A percentile compares a stretch with the other conserved stretches of the same genome.
These are phyloP conservation scores for Phytophthora ohioensis DNA, from an alignment of 352 stramenopile species.

Conservation along the genomic window DNA sequence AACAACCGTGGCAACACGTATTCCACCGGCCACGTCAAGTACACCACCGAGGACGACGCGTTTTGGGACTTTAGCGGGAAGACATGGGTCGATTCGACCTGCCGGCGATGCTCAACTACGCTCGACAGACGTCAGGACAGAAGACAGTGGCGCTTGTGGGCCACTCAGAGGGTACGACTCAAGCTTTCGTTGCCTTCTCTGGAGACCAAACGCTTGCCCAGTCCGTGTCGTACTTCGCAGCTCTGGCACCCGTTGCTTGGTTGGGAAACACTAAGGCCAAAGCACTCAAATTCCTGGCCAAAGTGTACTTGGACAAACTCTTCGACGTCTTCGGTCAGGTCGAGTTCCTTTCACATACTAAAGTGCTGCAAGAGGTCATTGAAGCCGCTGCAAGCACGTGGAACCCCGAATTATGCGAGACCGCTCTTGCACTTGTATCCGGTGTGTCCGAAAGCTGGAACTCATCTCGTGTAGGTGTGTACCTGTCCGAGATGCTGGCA, in stretches of 20 bases:
- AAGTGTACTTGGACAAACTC: constrained; percentile 49
- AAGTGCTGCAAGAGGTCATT: constrained; percentile 49
- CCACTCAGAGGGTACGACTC: constrained; percentile 63
- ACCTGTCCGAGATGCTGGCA: constrained; percentile 58
- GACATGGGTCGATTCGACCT: constrained; percentile 64
- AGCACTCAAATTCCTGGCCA: constrained; percentile 39
- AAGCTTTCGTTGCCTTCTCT: constrained; percentile 62
- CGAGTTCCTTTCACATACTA: constrained; percentile 45
- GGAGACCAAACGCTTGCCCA: constrained; percentile 57
- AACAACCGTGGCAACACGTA: constrained; percentile 78
- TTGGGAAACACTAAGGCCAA: constrained; percentile 39
- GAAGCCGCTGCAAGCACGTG: constrained; percentile 43
- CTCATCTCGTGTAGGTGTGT: constrained; percentile 53
- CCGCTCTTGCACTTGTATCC: constrained; percentile 42
- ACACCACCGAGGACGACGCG: constrained; percentile 37
- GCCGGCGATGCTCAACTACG: constrained; percentile 58
- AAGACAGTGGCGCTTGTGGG: constrained; percentile 51
- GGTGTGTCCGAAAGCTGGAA: constrained; percentile 56
- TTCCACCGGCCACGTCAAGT: constrained; percentile 55
- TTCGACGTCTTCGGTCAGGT: constrained; percentile 47
- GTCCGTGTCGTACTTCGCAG: constrained; percentile 60
- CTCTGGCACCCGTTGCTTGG: constrained; percentile 51
- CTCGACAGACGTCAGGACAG: constrained; percentile 34
- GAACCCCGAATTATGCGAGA: constrained; percentile 45
- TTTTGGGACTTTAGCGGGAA: constrained; percentile 69